Conservation (phyloP, 2,329 filamentous ascomycete genomes). For the Aspergillus alliaceus region DNA sequence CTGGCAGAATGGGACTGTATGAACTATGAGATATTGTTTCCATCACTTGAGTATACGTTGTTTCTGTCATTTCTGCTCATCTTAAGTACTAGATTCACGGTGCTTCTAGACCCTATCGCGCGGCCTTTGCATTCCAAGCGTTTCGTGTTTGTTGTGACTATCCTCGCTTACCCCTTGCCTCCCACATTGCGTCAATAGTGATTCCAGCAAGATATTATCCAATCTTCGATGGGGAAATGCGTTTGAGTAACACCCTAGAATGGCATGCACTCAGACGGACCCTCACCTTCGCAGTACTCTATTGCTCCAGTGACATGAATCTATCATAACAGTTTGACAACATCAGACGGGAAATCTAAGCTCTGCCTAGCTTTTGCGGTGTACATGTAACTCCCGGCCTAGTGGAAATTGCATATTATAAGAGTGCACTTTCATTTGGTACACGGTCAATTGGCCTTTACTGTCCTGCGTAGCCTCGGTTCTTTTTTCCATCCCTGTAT, state of each 20-base stretch:
- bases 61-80: background rate
- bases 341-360: too few species aligned
- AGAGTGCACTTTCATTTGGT: background rate
- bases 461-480: background rate
- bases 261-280: too few species aligned
- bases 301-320: too few species aligned
- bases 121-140: background rate
- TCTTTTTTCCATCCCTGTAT: background rate
- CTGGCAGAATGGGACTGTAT: too few species aligned
- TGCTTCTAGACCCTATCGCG: background rate
- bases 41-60: background rate
- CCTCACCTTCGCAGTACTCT: too few species aligned
- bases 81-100: background rate
- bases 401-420: too few species aligned
- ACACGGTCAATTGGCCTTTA: background rate
- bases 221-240: background rate
- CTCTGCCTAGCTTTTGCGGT: too few species aligned
- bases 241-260: too few species aligned
- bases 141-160: background rate
- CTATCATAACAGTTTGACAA: background rate
- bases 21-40: background rate
- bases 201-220: background rate
- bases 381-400: too few species aligned
- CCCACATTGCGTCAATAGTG: background rate
- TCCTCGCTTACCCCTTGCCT: background rate